A percentile compares a stretch with the other conserved stretches of the same genome.
phyloP scores from a whole-genome alignment of 2,329 filamentous ascomycete species.

The Stagonosporopsis chrysanthemi region DNA sequence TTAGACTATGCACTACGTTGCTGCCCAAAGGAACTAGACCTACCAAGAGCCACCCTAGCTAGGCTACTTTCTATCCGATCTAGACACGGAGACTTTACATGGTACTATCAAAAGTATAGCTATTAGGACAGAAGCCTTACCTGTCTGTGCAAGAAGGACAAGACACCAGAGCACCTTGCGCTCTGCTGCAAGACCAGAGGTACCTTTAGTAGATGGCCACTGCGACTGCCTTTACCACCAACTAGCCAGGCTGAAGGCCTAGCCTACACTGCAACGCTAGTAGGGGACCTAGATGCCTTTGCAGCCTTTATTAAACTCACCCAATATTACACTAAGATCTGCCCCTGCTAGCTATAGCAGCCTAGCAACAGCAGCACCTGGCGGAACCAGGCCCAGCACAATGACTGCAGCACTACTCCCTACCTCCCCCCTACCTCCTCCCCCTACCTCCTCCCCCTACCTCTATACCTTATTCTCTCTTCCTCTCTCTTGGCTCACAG shows the following conservation, averaged over 20 bases:
- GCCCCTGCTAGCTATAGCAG: no score
- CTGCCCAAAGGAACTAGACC: not conserved
- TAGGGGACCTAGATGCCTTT: not conserved
- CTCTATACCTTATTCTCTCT: not conserved
- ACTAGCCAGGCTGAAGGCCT: not conserved
- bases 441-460: not conserved
- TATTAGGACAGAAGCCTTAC: not conserved
- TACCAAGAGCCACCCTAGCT: not conserved
- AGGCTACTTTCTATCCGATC: not conserved
- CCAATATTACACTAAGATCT: not conserved
- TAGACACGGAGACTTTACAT: not conserved
- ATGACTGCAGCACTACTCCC: no score
- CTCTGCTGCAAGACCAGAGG: not conserved
- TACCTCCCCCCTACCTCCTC: no score
- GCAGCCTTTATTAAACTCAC: not conserved
- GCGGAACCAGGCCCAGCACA: not conserved
- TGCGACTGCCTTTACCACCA: no score
- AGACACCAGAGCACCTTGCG: not conserved
- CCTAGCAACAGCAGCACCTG: not conserved
- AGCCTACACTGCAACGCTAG: not conserved
- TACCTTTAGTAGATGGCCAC: no score
- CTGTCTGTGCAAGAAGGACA: not conserved
- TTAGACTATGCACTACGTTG: not conserved
- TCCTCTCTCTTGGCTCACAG: not conserved
- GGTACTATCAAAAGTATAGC: not conserved